Evolutionary conservation across 768 basidiomycete genomes (phyloP).

Genomic region (Neoboletus magnificus): DNA sequence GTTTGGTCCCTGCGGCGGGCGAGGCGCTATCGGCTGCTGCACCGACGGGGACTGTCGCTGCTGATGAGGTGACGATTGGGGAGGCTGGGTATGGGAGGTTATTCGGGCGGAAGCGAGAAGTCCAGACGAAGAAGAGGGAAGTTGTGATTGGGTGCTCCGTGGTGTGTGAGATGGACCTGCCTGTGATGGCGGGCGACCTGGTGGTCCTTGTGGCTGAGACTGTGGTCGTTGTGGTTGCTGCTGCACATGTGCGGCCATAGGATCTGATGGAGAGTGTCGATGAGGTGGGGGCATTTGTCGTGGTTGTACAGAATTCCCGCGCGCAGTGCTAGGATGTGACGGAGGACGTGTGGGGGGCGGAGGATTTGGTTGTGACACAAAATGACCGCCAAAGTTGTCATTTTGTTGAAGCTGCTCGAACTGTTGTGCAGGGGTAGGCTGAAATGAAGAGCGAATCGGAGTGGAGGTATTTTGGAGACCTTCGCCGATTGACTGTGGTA

Average conservation of each 20-base stretch:
- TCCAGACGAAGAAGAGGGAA: slow-evolving; percentile 31
- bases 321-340: slow-evolving; percentile 36
- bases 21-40: slow-evolving; percentile 37
- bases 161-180: slow-evolving; percentile 48
- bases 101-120: slow-evolving; percentile 30
- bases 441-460: slow-evolving; percentile 40
- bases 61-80: slow-evolving; percentile 33
- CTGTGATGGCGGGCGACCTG: slow-evolving; percentile 51
- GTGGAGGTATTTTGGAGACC: slow-evolving; percentile 39
- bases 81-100: slow-evolving; percentile 33
- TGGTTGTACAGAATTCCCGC: slow-evolving; percentile 31
- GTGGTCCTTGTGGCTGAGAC: slow-evolving; percentile 53
- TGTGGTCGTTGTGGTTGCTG: slow-evolving; percentile 51
- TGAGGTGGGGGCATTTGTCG: slow-evolving; percentile 35
- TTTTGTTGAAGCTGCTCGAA: slow-evolving; percentile 52
- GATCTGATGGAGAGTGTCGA: slow-evolving; percentile 50
- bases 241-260: slow-evolving; percentile 37
- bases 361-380: slow-evolving; percentile 38
- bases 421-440: slow-evolving; percentile 62
- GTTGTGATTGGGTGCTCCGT: slow-evolving; percentile 36
- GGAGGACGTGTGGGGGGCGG: slow-evolving; percentile 42
- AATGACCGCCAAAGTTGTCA: slow-evolving; percentile 34
- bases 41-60: slow-evolving; percentile 33
- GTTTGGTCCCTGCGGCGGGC: slow-evolving; percentile 31
- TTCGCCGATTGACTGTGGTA: slow-evolving; percentile 41